Evolutionary conservation across 176 grass and related monocot genomes (phyloP), one percentile per base, ranked within the genome.

Genomic region (Guadua angustifolia): DNA sequence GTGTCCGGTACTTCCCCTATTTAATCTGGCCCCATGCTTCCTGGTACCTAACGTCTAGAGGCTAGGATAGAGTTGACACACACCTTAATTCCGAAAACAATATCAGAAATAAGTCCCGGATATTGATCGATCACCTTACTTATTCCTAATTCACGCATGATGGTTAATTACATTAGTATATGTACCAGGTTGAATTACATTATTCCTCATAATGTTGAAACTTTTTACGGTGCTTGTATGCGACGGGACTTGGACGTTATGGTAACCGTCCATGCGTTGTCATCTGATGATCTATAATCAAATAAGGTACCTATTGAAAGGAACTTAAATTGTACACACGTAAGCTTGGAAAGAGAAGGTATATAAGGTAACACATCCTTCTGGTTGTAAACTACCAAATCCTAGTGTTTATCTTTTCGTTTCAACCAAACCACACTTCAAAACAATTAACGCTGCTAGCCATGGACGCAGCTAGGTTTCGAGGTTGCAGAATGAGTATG

Each of bases 91-190:
- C 39, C 45, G 70, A 44, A 32, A 63, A 32, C 43, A 22, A 67
- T 53, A 66, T 47, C 12, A 43, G 6, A 21, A 36, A 67, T 64
- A 81, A 89, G 61, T 81, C 22, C 0, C 4, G 61, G 88, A 85
- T 44, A 36, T 3, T 24, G 88, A 89, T 18, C 49, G 71, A 24
- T 75, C 63, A 89, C 63, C 82, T 44, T 57, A 76, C 62, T 10
- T 36, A 32, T 62, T 25, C 77, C 79, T 53, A 33, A 82, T 71
- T 53, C 65, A 44, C 33, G 79, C 43, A 70, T 32, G 53, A 62
- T 22, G 57, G 36, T 46, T n/a, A n/a, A n/a, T n/a, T 24, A 43
- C 52, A 25, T 43, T 67, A 40, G 19, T 59, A 7, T 6, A 15
- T 35, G 69, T 66, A 21, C 21, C 46, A 44, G 56, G 10, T 10